Base-by-base conservation (phyloP, 139 green algal species). In the Coccomyxa sp. region DNA sequence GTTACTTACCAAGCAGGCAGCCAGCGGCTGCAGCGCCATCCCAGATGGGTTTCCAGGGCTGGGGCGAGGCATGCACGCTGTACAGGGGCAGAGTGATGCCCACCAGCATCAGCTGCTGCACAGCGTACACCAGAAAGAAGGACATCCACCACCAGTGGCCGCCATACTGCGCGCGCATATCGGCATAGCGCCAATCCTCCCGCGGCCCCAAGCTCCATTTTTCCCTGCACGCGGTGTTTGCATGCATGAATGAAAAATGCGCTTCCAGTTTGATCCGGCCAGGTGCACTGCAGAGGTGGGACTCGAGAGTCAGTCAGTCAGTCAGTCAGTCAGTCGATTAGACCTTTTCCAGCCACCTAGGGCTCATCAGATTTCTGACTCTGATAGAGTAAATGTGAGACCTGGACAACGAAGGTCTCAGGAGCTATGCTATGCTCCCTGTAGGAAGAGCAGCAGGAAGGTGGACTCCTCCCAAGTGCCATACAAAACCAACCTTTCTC, bases 111-210 rank as follows among this genome's bases (percentile, higher is more conserved):
- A 82, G 17, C 31, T 86, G 51, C 45, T 86, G 82, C n/a, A 74
- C 67, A 0, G 82, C 58, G 60, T 86, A 86, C 13, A 76, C 77
- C 63, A 82, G 45, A 16, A 82, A 82, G 63, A 86, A 82, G 45
- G 82, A 86, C 45, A 79, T 31, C 77, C 77, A 82, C 77, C 80
- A 89, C 90, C 90, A 93, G 28, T 85, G 63, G 12, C 77, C 58
- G 66, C 84, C 81, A 30, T 79, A 80, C 10, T 63, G 67, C 51
- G 71, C 63, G 3, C 83, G 79, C 88, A 95, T 89, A 78, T 92
- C 87, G 13, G 85, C 83, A 81, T 91, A 96, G 27, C 92, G 86
- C 92, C 91, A 95, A 86, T 96, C 92, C 82, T 96, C 92, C 10
- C 90, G 81, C 13, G 82, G 84, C 17, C 92, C 92, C 45, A 94